Percentiles rank a stretch among this genome's conserved stretches.
These are phyloP conservation scores for Teunomyces aglyptinius DNA, from an alignment of 805 yeast genomes.

Conservation along the genomic window DNA sequence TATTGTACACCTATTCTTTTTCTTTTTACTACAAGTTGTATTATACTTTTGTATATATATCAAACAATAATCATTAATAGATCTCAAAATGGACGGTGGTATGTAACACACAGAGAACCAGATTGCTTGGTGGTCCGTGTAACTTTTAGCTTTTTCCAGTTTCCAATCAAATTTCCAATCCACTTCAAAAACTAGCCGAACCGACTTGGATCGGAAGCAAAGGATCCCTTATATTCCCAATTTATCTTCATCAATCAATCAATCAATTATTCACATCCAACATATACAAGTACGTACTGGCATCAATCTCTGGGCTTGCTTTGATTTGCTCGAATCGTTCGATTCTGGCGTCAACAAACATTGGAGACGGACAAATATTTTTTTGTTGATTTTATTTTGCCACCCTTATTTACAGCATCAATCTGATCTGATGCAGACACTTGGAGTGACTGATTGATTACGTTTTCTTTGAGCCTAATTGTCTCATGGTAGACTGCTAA, in stretches of 20 bases:
- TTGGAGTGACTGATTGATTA: neutral
- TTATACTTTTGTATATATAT: slow-evolving; percentile 15
- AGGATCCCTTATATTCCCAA: neutral
- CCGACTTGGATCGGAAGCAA: neutral
- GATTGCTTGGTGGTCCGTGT: neutral
- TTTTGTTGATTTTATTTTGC: neutral
- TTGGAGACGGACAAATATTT: neutral
- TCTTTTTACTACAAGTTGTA: slow-evolving; percentile 19
- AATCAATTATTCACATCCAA: neutral
- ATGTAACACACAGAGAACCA: slow-evolving; percentile 29
- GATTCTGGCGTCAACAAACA: neutral
- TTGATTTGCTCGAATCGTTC: neutral
- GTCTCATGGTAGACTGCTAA: too few species aligned
- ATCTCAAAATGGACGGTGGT: slow-evolving; percentile 58
- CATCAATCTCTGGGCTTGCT: neutral
- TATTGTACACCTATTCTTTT: slow-evolving; percentile 14
- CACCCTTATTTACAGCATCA: neutral
- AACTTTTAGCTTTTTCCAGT: neutral
- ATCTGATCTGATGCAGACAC: neutral
- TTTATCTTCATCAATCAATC: neutral
- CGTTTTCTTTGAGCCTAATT: too few species aligned
- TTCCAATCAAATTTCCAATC: neutral
- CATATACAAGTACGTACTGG: neutral
- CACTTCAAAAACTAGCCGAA: neutral
- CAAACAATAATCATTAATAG: slow-evolving; percentile 14